A percentile compares a stretch with the other conserved stretches of the same genome.
Conservation (phyloP, 129 eudicot species). For the Oenanthe sinensis region DNA sequence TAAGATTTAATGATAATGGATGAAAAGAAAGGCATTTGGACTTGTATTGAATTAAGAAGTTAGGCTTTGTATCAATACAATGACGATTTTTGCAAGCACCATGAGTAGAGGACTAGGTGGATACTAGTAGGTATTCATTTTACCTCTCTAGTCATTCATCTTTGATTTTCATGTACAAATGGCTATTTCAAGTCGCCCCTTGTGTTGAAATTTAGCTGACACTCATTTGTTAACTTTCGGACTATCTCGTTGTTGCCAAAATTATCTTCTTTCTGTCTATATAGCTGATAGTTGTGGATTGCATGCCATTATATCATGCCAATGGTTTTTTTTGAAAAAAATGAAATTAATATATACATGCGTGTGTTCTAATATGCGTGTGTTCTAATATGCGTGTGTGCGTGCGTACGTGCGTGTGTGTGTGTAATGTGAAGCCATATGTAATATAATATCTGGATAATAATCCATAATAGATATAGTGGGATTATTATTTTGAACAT, state of each 20-base stretch:
- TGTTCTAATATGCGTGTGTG: too few relatives aligned
- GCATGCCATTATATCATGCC: not conserved
- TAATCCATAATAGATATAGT: too few relatives aligned
- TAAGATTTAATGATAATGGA: not conserved
- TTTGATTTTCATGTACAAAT: not conserved
- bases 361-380: too few relatives aligned
- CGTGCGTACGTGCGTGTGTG: too few relatives aligned
- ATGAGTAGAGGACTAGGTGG: not conserved
- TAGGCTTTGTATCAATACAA: not conserved
- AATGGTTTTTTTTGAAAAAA: too few relatives aligned
- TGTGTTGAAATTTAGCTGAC: not conserved
- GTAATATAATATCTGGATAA: too few relatives aligned
- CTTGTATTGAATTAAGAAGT: not conserved
- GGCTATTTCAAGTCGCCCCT: not conserved
- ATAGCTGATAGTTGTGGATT: not conserved
- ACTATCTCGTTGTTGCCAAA: not conserved
- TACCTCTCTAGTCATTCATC: not conserved
- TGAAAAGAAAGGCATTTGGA: not conserved
- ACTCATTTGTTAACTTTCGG: not conserved
- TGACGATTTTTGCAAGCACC: not conserved
- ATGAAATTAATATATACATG: too few relatives aligned
- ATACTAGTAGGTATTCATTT: not conserved
- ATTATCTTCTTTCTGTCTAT: not conserved
- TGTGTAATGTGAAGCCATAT: not conserved
- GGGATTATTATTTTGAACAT: too few relatives aligned